phyloP scores from a whole-genome alignment of 1,139 yeast genomes.

The Neolecta irregularis region DNA sequence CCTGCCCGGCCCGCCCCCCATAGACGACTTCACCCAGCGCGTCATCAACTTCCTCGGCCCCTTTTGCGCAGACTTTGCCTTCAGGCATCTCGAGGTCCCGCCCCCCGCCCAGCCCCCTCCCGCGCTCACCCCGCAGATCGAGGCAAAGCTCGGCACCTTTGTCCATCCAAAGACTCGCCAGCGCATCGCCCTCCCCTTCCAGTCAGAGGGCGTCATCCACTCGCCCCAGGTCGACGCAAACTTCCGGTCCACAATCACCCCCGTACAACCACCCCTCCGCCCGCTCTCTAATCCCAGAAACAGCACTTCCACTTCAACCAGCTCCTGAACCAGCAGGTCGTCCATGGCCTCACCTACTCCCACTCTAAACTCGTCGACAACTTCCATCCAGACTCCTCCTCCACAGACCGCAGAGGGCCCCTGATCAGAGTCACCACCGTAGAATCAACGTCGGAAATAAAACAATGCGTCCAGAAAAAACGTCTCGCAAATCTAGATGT shows the following conservation, averaged over 20 bases:
- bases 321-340: conserved; percentile 11
- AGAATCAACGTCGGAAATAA: conserved; percentile 8
- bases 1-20: too few relatives aligned
- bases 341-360: conserved; percentile 3
- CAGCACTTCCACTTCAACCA: conserved; percentile 11
- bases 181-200: conserved; percentile 49
- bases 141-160: conserved; percentile 58
- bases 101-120: too few relatives aligned
- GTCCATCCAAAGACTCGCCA: conserved; percentile 46
- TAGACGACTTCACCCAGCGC: too few relatives aligned
- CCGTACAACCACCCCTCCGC: conserved; percentile 13
- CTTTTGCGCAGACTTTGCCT: too few relatives aligned
- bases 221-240: conserved; percentile 5
- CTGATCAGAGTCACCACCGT: conserved; percentile 1
- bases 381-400: conserved; percentile 2
- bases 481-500: conserved; percentile 13
- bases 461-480: conserved; percentile 12
- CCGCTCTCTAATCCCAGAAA: too few relatives aligned
- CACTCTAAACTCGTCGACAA: conserved; percentile 9
- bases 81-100: too few relatives aligned
- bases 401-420: conserved; percentile 1
- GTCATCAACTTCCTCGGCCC: too few relatives aligned
- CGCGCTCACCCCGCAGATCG: too few relatives aligned
- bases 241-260: conserved; percentile 8
- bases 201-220: conserved; percentile 47